phyloP scores from a whole-genome alignment of 2,329 filamentous ascomycete species.

The Colletotrichum godetiae region DNA sequence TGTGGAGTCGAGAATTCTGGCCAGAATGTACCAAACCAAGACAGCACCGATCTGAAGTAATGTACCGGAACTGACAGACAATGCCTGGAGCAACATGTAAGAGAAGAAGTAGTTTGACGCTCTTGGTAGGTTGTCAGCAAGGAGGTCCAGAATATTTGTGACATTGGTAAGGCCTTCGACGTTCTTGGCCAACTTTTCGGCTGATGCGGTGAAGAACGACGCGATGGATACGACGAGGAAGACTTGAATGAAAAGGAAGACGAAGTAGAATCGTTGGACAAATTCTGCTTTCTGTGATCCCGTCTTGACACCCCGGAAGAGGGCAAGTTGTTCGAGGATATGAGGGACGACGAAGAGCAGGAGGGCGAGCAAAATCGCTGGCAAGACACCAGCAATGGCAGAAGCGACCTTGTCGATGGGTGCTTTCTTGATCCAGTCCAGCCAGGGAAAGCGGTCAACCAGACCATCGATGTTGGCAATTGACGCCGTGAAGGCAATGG shows the following conservation, averaged over 20 bases:
- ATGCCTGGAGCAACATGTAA: constrained; percentile 95
- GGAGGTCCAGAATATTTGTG: constrained; percentile 72
- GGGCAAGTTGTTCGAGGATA: constrained; percentile 78
- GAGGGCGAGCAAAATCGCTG: constrained; percentile 79
- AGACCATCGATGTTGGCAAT: constrained; percentile 82
- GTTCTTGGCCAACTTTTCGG: constrained; percentile 71
- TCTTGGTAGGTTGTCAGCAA: constrained; percentile 84
- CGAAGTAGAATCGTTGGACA: constrained; percentile 94
- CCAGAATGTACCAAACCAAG: constrained; percentile 83
- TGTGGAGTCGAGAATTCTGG: constrained; percentile 86
- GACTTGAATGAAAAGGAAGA: constrained; percentile 93
- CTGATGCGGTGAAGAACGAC: constrained; percentile 73
- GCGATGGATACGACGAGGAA: constrained; percentile 94
- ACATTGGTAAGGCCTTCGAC: constrained; percentile 63
- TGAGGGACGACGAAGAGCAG: constrained; percentile 85
- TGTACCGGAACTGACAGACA: constrained; percentile 90
- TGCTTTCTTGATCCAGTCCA: constrained; percentile 74
- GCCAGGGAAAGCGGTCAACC: constrained; percentile 73
- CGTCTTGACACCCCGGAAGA: constrained; percentile 83
- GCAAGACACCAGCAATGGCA: constrained; percentile 85
- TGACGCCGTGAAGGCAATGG: constrained; percentile 87
- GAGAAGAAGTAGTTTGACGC: constrained; percentile 98
- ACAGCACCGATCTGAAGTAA: constrained; percentile 86
- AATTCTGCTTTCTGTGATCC: constrained; percentile 81
- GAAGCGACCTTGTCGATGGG: constrained; percentile 71